A percentile compares a stretch with the other conserved stretches of the same genome.
phyloP scores from a whole-genome alignment of 208 protist species.

The Naegleria fowleri region DNA sequence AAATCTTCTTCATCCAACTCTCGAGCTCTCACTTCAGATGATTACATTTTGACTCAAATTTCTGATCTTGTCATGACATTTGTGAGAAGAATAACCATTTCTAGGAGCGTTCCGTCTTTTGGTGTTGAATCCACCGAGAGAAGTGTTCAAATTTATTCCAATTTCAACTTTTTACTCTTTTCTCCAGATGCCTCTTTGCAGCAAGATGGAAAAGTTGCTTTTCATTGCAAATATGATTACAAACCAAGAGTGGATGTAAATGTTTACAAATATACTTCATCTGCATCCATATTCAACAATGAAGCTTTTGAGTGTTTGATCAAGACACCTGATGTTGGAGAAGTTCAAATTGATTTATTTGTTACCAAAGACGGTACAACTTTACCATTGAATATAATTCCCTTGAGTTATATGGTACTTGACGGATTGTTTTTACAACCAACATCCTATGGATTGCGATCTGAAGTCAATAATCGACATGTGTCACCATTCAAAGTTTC shows the following conservation, averaged over 20 bases:
- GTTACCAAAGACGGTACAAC: not conserved
- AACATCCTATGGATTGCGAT: not conserved
- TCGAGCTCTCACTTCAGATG: not conserved
- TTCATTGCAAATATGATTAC: not conserved
- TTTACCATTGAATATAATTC: not conserved
- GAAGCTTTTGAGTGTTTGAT: not conserved
- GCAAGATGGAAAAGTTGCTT: not conserved
- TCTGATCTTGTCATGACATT: not conserved
- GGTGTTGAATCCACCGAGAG: not conserved
- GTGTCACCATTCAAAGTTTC: not conserved
- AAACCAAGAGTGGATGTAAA: not conserved
- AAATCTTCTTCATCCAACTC: not conserved
- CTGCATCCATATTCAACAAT: not conserved
- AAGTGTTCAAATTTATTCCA: not conserved
- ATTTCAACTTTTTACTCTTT: not conserved
- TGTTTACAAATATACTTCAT: not conserved
- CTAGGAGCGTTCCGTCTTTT: not conserved
- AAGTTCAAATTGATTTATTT: not conserved
- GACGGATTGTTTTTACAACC: not conserved
- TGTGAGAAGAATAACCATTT: not conserved
- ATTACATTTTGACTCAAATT: not conserved
- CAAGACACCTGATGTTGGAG: not conserved
- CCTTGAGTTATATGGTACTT: not conserved
- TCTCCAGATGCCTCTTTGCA: not conserved
- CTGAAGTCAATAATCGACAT: not conserved